Base-by-base conservation (phyloP, 2,329 filamentous ascomycete genomes). In the Neonectria sp. region DNA sequence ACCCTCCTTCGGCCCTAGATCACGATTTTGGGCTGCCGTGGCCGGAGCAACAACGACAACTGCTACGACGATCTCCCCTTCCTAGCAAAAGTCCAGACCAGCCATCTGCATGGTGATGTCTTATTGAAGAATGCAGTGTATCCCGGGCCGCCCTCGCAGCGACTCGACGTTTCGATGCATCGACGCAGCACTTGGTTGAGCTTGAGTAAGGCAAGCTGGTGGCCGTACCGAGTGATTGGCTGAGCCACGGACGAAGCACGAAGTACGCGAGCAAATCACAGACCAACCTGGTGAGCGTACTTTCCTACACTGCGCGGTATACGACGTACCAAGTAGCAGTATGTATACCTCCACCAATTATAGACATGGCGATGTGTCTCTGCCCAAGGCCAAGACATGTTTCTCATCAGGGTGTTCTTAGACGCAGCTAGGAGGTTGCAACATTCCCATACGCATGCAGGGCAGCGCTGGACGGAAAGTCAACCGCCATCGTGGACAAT, bases 1-100 rank as follows among this genome's bases (percentile, higher is more conserved):
- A 63, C 60, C 59, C 63, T 66, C 62, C 64, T 31, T 67, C 60
- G 55, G 65, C 60, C 51, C 55, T 60, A 17, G 25, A 65, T 60
- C 43, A 35, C 57, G 46, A 62, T 66, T 65, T 37, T 37, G 57
- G 57, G 46, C 25, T 61, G 58, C 58, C 53, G 63, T 58, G 37
- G 58, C 58, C 58, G 55, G 40, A 43, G 45, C n/a, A 15, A 35
- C 56, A 60, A 46, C 35, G 49, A 53, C 48, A 53, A 35, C 15
- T 8, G 29, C 12, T n/a, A 53, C 51, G 29, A 13, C 51, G 29
- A 33, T 35, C 31, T 33, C 24, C 29, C 15, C n/a, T 33, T 35
- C 29, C 31, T n/a, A 35, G 25, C 49, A 24, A 15, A 53, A 21
- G 11, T 31, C 51, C 51, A 35, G 31, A 53, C 11, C 31, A 53